Evolutionary conservation across 176 grass and related monocot species (phyloP).

Genomic region (Aegilops tauschii): DNA sequence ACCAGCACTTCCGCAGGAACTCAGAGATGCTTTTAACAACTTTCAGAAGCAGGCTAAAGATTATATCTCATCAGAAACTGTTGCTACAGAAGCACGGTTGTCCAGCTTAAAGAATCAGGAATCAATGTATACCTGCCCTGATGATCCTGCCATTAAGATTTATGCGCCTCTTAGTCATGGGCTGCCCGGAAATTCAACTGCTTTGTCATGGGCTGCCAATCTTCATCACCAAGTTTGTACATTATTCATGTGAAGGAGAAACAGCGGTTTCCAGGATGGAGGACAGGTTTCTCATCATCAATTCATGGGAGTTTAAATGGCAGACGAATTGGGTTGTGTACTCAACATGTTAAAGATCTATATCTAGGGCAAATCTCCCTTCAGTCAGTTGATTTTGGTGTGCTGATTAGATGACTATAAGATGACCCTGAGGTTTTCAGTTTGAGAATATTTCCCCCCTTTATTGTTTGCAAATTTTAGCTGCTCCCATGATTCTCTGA

Average conservation of each 20-base stretch:
- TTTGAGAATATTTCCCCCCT: background rate
- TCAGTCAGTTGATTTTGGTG: conserved; percentile 84
- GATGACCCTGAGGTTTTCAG: background rate
- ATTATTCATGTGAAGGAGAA: conserved; percentile 76
- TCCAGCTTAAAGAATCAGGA: conserved; percentile 39
- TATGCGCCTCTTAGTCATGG: conserved; percentile 67
- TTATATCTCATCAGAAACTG: conserved; percentile 68
- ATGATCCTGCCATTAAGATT: conserved; percentile 46
- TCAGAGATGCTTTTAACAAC: conserved; percentile 76
- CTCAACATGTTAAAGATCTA: conserved; percentile 86
- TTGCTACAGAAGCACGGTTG: conserved; percentile 47
- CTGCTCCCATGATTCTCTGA: too few relatives aligned
- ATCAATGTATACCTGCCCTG: conserved; percentile 30
- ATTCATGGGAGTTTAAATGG: conserved; percentile 73
- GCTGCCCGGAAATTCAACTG: conserved; percentile 72
- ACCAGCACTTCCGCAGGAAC: conserved; percentile 68
- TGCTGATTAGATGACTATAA: conserved; percentile 42
- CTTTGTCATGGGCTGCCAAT: conserved; percentile 77
- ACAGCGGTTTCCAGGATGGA: conserved; percentile 80
- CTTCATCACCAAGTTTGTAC: conserved; percentile 76
- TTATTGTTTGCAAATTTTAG: too few relatives aligned
- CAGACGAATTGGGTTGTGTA: conserved; percentile 77
- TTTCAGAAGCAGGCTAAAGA: conserved; percentile 74
- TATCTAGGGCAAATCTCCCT: conserved; percentile 85
- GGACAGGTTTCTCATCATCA: conserved; percentile 77